Percentiles rank a stretch among this genome's conserved stretches.
These are phyloP conservation scores for Microbotryum silenes-acaulis DNA, from an alignment of 1,284 basidiomycete species.

Conservation along the genomic window DNA sequence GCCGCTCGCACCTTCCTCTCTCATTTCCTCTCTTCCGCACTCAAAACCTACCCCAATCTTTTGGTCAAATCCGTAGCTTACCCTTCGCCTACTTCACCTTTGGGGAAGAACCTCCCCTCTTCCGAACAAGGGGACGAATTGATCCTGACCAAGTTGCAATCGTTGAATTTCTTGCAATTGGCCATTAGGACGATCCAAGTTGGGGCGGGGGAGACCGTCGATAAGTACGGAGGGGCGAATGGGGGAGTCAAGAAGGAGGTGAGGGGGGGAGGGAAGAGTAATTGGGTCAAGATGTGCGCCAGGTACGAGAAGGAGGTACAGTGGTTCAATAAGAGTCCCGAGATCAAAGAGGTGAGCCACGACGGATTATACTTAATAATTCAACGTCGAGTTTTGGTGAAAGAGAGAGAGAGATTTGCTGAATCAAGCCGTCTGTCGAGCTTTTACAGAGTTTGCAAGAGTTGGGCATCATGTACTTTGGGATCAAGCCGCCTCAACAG, in stretches of 20 bases:
- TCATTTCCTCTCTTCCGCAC: constrained; percentile 59
- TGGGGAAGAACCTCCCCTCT: constrained; percentile 31
- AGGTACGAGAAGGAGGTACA: constrained; percentile 33
- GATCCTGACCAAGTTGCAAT: constrained; percentile 59
- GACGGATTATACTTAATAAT: too few relatives aligned
- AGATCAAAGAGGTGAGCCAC: constrained; percentile 59
- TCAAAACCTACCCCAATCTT: constrained; percentile 46
- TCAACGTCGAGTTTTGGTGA: too few relatives aligned
- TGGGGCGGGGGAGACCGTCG: constrained; percentile 50
- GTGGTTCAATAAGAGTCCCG: constrained; percentile 49
- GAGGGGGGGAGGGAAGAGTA: constrained; percentile 26
- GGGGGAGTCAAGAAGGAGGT: constrained; percentile 18
- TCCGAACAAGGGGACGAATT: constrained; percentile 53
- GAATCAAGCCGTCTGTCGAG: too few relatives aligned
- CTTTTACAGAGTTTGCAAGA: constrained; percentile 52
- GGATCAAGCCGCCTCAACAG: constrained; percentile 61
- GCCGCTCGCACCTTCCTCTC: constrained; percentile 75
- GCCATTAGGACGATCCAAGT: constrained; percentile 75
- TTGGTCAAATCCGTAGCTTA: constrained; percentile 44
- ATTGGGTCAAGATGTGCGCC: constrained; percentile 25
- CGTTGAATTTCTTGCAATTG: constrained; percentile 79
- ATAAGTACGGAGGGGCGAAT: constrained; percentile 21
- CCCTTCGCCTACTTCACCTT: constrained; percentile 32
- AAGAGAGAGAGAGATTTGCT: too few relatives aligned
- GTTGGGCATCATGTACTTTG: constrained; percentile 59